A percentile compares a stretch with the other conserved stretches of the same genome.
Evolutionary conservation across 2,329 filamentous ascomycete species (phyloP).

Genomic region (Chaetomium globosum): DNA sequence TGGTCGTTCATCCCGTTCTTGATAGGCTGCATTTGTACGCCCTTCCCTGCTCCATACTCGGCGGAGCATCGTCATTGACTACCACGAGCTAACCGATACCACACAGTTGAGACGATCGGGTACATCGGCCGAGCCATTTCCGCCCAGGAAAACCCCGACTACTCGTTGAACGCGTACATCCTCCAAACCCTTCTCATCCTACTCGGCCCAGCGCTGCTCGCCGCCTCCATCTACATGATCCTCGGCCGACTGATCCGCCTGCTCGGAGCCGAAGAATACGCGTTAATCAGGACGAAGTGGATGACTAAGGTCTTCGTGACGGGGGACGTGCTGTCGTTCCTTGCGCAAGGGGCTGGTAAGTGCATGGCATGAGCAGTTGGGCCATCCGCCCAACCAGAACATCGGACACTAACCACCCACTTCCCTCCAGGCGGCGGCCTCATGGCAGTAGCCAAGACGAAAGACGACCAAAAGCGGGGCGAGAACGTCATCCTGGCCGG

Average conservation of each 20-base stretch:
- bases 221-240: conserved; percentile 52
- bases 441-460: conserved; percentile 39
- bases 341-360: conserved; percentile 49
- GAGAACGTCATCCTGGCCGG: conserved; percentile 52
- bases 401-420: not conserved
- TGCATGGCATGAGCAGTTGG: not conserved
- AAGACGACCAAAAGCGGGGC: conserved; percentile 41
- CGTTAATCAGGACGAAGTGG: conserved; percentile 48
- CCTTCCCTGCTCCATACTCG: not conserved
- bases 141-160: conserved; percentile 46
- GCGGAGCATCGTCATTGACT: not conserved
- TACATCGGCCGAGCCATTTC: conserved; percentile 55
- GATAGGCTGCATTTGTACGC: conserved; percentile 55
- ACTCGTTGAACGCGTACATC: conserved; percentile 45
- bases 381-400: not conserved
- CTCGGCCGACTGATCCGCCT: conserved; percentile 46
- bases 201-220: conserved; percentile 47
- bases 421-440: conserved; percentile 48
- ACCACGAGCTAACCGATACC: not conserved
- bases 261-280: conserved; percentile 46
- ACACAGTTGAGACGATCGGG: conserved; percentile 54
- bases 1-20: conserved; percentile 57
- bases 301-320: conserved; percentile 55
- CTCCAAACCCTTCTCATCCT: conserved; percentile 48
- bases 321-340: conserved; percentile 53